Conservation (phyloP, 2,329 filamentous ascomycete genomes). For the Fusarium buharicum region DNA sequence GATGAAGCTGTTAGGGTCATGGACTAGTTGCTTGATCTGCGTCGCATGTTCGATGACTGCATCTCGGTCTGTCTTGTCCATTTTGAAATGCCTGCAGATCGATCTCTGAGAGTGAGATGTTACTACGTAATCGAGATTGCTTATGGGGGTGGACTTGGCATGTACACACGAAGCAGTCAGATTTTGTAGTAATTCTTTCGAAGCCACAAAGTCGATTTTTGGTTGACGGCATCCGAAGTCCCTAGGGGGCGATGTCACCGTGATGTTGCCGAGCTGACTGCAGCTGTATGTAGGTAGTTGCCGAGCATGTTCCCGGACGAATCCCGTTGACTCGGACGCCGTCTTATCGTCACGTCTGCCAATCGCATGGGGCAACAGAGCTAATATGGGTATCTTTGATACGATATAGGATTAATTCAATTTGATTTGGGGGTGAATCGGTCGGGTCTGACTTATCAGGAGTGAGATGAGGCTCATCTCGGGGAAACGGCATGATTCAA, state of each 20-base stretch:
- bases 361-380: not conserved
- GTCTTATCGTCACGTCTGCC: slow-evolving; percentile 7
- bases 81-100: not conserved
- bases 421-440: not conserved
- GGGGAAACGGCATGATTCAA: not conserved
- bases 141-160: not conserved
- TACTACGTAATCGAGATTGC: not conserved
- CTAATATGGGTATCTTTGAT: not conserved
- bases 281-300: not conserved
- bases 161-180: not conserved
- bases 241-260: not conserved
- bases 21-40: slow-evolving; percentile 24
- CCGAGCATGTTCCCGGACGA: slow-evolving; percentile 14
- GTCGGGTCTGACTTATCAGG: not conserved
- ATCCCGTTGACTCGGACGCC: slow-evolving; percentile 20
- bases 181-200: slow-evolving; percentile 7
- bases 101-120: not conserved
- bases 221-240: slow-evolving; percentile 19
- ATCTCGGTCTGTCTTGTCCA: slow-evolving; percentile 31
- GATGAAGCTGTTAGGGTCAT: slow-evolving; percentile 34
- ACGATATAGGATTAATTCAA: fast-evolving
- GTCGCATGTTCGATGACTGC: slow-evolving; percentile 27
- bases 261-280: not conserved
- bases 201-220: not conserved
- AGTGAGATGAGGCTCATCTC: slow-evolving; percentile 12